phyloP scores from a whole-genome alignment of 345 rosid species.

The Microcos paniculata region DNA sequence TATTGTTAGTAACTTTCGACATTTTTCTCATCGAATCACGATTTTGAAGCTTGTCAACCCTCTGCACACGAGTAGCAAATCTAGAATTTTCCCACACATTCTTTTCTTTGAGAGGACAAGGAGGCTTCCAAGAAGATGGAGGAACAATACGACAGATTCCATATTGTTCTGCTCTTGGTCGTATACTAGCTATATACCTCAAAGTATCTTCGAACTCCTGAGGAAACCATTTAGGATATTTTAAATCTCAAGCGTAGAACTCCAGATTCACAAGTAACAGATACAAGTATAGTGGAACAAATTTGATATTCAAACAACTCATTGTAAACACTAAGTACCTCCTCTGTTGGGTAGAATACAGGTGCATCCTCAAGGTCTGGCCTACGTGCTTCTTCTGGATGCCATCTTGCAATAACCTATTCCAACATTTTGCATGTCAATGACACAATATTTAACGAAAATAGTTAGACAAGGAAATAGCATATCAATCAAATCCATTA shows the following conservation, averaged over 20 bases:
- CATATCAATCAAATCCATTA: background rate
- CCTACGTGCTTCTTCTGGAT: slow-evolving; percentile 64
- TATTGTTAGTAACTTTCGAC: slow-evolving; percentile 46
- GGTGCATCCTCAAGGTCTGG: slow-evolving; percentile 85
- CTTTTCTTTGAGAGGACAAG: slow-evolving; percentile 79
- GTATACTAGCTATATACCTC: slow-evolving; percentile 78
- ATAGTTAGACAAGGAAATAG: background rate
- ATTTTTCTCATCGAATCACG: slow-evolving; percentile 75
- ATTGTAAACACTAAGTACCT: slow-evolving; percentile 50
- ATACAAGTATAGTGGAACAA: background rate
- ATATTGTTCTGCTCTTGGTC: slow-evolving; percentile 80
- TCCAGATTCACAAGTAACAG: slow-evolving; percentile 1
- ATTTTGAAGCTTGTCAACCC: slow-evolving; percentile 95
- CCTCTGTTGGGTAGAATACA: slow-evolving; percentile 88
- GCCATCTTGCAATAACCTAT: slow-evolving; percentile 87
- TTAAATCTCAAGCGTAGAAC: background rate
- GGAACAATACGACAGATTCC: slow-evolving; percentile 99
- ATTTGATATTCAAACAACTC: slow-evolving; percentile 14
- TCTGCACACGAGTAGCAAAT: slow-evolving; percentile 92
- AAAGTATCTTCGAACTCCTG: slow-evolving; percentile 97
- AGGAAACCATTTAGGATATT: slow-evolving; percentile 28
- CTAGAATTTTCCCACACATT: slow-evolving; percentile 72
- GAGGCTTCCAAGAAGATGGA: slow-evolving; percentile 95
- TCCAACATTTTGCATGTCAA: slow-evolving; percentile 21
- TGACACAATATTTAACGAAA: slow-evolving; percentile 20